Evolutionary conservation across 2,329 filamentous ascomycete genomes (phyloP), one percentile per base, ranked within the genome.

Genomic region (Colletotrichum ledebouriae): DNA sequence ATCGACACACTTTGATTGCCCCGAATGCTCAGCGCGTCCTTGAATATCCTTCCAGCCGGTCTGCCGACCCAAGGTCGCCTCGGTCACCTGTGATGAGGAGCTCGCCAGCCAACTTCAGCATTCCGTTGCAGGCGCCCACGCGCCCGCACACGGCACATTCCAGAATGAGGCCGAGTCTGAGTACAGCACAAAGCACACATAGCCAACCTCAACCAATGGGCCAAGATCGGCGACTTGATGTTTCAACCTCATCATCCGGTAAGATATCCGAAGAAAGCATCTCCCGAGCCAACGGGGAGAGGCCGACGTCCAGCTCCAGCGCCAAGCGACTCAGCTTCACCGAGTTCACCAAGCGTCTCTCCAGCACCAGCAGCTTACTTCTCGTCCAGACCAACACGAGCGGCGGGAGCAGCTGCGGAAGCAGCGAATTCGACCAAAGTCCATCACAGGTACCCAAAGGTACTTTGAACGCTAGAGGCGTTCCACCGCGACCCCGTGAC

Each of bases 321-420:
- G 78, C 79, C 53, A 89, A 89, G 79, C 82, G 86, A 68, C 82
- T 88, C 63, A 89, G 86, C 78, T 88, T 90, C 71, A 86, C 83
- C 72, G 88, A 90, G 61, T 87, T 89, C 70, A 85, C 86, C 53
- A 87, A 86, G 75, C 81, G 86, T 70, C 76, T 90, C 61, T 89
- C 86, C 72, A 89, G 85, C 75, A 89, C 86, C 59, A 89, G 86
- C 74, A 89, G 85, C 75, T 78, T 89, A 74, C 79, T 90, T 60
- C 80, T 89, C 52, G 82, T 88, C 63, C 86, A 89, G 78, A 86
- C 86, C 69, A 88, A 88, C 74, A 80, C 81, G 67, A 83, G 82
- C 69, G 78, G 77, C 67, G 77, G 78, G 70, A 86, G 84, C 78
- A 85, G 82, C 75, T 78, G 82, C 60, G 78, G 80, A 63, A 85